Base-by-base conservation (phyloP, 139 green algal genomes). In the Chlorella sp. region DNA sequence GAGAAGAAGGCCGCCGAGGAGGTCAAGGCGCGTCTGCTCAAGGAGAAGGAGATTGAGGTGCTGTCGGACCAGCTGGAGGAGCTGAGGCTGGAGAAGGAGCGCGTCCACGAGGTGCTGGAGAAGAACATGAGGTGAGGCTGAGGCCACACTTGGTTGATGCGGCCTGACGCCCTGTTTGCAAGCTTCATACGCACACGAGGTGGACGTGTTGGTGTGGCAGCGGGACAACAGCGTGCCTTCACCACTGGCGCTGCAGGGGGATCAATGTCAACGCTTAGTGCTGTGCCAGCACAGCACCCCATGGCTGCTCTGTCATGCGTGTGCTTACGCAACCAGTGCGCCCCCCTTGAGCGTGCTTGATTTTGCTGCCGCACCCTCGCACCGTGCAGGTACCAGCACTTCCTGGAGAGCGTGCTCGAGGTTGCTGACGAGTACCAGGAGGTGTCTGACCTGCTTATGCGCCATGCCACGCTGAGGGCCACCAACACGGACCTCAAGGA, bases 1-100 rank as follows among this genome's bases (percentile, higher is more conserved):
- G 82, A 94, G 59, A 93, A 92, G 70, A 94, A 94, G 71, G 91
- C 89, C 2, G 70, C 77, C 0, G 92, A 97, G 30, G 93, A 97
- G 70, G 81, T 90, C 29, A 93, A 90, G 70, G 69, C 86, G 2
- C 51, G 88, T 2, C 72, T 86, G 33, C 79, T 88, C 35, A 95
- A 94, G 74, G 88, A 94, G 73, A 79, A 80, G 20, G 93, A 97
- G 77, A 93, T 95, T 62, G 86, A 89, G 70, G 70, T 81, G 67
- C 81, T 96, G 35, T 74, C 89, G 29, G 86, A 85, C 5, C 72
- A 83, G 64, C 62, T 95, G 63, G 85, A 92, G 67, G 75, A 89
- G 71, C 86, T 93, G n/a, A 68, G 82, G 2, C 69, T 74, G 20
- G 83, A 96, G 64, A 90, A 87, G 70, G 87, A 94, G 62, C 73